A percentile compares a stretch with the other conserved stretches of the same genome.
Conservation (phyloP, 2,329 filamentous ascomycete genomes). For the Ophiostoma populinum region DNA sequence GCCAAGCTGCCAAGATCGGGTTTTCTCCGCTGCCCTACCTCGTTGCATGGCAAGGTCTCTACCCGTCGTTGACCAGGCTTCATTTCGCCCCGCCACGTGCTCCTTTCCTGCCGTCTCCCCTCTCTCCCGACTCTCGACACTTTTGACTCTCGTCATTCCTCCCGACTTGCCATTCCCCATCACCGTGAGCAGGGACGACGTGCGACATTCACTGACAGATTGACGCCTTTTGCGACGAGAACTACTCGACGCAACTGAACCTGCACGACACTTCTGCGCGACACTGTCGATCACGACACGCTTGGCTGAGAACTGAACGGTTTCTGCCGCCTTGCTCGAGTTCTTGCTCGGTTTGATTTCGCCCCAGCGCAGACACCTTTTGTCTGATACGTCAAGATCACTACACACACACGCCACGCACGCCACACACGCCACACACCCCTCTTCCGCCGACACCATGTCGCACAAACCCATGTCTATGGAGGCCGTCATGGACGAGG, state of each 20-base stretch:
- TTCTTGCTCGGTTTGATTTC: too few species aligned
- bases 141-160: neutral
- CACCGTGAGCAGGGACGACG: too few species aligned
- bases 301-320: too few species aligned
- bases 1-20: conserved; percentile 8
- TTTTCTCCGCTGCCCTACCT: conserved; percentile 7
- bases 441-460: conserved; percentile 14
- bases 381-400: neutral
- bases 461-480: conserved; percentile 46
- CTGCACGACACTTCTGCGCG: too few species aligned
- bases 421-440: neutral
- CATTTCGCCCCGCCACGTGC: conserved; percentile 8
- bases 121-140: conserved; percentile 1
- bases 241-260: too few species aligned
- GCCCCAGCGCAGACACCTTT: too few species aligned
- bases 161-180: neutral
- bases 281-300: too few species aligned
- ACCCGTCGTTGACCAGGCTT: conserved; percentile 1
- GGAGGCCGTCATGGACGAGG: conserved; percentile 60
- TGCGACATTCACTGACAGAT: too few species aligned
- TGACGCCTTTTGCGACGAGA: too few species aligned
- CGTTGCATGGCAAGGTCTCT: conserved; percentile 1
- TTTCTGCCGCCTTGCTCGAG: too few species aligned
- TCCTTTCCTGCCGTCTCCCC: conserved; percentile 3
- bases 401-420: neutral